A percentile compares a stretch with the other conserved stretches of the same genome.
phyloP scores from a whole-genome alignment of 805 yeast species.

The Lipomyces mesembrius region DNA sequence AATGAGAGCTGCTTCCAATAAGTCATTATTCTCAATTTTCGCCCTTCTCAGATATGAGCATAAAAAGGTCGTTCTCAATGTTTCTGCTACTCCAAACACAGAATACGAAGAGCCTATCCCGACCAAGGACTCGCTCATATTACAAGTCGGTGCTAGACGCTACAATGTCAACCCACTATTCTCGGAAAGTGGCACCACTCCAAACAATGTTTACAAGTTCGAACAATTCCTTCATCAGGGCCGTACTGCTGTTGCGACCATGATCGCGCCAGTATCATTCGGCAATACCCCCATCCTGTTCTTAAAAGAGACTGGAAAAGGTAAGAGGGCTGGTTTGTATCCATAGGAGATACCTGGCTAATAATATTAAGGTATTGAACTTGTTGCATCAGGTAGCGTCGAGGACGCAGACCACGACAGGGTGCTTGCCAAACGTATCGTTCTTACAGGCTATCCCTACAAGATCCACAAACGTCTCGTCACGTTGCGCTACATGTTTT shows the following conservation, averaged over 20 bases:
- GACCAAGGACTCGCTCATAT: constrained; percentile 77
- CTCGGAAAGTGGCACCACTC: constrained; percentile 72
- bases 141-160: constrained; percentile 93
- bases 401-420: constrained; percentile 83
- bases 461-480: constrained; percentile 92
- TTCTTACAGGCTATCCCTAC: constrained; percentile 91
- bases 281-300: constrained; percentile 79
- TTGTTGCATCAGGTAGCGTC: constrained; percentile 90
- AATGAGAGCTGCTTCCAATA: constrained; percentile 61
- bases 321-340: constrained; percentile 19
- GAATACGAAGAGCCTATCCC: constrained; percentile 84
- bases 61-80: constrained; percentile 79
- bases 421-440: constrained; percentile 82
- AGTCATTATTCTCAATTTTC: constrained; percentile 65
- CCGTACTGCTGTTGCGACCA: constrained; percentile 73
- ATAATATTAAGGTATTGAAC: constrained; percentile 47
- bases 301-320: constrained; percentile 59
- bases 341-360: constrained; percentile 31
- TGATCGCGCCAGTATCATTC: constrained; percentile 84
- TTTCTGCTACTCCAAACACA: constrained; percentile 85
- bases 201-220: constrained; percentile 85
- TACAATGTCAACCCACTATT: constrained; percentile 80
- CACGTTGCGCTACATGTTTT: constrained; percentile 96
- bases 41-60: constrained; percentile 85
- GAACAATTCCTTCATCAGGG: constrained; percentile 85